A percentile compares a stretch with the other conserved stretches of the same genome.
Conservation (phyloP, 2,329 filamentous ascomycete species). For the Raffaelea deltoideospora region DNA sequence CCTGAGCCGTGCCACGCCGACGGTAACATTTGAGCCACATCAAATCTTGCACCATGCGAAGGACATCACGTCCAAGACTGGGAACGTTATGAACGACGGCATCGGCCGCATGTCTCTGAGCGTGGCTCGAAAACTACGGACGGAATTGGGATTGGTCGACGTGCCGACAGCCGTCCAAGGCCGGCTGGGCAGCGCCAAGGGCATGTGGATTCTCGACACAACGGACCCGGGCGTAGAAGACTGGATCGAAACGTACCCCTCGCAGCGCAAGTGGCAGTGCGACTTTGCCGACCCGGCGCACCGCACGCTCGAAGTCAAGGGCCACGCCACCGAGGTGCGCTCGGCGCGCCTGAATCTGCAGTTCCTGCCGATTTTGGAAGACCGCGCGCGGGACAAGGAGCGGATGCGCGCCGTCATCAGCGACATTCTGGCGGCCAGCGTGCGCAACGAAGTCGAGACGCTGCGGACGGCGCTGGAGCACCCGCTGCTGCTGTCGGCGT, state of each 20-base stretch:
- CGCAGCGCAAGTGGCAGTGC: conserved; percentile 53
- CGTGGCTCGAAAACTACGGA: conserved; percentile 37
- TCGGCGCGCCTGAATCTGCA: conserved; percentile 49
- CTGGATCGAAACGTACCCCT: conserved; percentile 53
- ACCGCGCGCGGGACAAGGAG: conserved; percentile 32
- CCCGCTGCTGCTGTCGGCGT: conserved; percentile 34
- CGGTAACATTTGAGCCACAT: conserved; percentile 25
- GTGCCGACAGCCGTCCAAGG: conserved; percentile 53
- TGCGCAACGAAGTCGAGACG: conserved; percentile 35
- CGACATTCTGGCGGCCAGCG: conserved; percentile 29
- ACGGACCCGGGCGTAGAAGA: conserved; percentile 27
- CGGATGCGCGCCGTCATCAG: conserved; percentile 33
- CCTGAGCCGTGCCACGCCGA: conserved; percentile 33
- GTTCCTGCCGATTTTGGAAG: conserved; percentile 52
- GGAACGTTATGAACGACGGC: conserved; percentile 48
- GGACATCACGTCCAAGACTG: conserved; percentile 23
- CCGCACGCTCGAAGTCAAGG: conserved; percentile 50
- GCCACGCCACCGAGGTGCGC: conserved; percentile 27
- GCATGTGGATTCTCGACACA: conserved; percentile 54
- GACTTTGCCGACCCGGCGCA: conserved; percentile 31
- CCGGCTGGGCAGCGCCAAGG: conserved; percentile 59
- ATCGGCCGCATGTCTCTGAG: conserved; percentile 49
- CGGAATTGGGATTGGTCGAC: conserved; percentile 32
- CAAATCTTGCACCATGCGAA: conserved; percentile 26
- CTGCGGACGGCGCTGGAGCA: conserved; percentile 35